phyloP scores from a whole-genome alignment of 306 rosid species.

The Styphnolobium japonicum region DNA sequence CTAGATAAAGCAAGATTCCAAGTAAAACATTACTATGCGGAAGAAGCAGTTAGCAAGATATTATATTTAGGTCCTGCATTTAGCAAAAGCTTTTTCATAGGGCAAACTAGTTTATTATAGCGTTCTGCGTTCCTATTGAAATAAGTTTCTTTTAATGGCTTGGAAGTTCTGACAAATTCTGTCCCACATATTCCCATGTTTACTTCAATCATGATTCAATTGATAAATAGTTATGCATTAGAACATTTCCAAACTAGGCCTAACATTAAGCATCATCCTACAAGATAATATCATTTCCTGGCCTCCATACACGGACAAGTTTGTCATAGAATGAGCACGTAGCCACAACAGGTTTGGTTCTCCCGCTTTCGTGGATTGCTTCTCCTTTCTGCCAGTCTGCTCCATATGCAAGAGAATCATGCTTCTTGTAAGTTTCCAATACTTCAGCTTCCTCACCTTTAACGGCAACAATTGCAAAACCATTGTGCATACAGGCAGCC shows the following conservation, averaged over 20 bases:
- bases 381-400: slow-evolving; percentile 80
- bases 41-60: too few relatives aligned
- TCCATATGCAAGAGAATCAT: slow-evolving; percentile 86
- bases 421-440: slow-evolving; percentile 67
- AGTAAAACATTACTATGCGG: too few relatives aligned
- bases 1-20: too few relatives aligned
- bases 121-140: too few relatives aligned
- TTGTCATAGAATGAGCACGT: slow-evolving; percentile 90
- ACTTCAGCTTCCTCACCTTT: slow-evolving; percentile 52
- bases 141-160: too few relatives aligned
- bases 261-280: not conserved
- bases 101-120: too few relatives aligned
- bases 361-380: slow-evolving; percentile 23
- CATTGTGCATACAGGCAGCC: slow-evolving; percentile 98
- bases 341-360: slow-evolving; percentile 56
- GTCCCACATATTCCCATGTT: not conserved
- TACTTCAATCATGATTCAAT: not conserved
- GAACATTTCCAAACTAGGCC: not conserved
- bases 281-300: slow-evolving; percentile 41
- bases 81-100: too few relatives aligned
- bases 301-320: slow-evolving; percentile 73
- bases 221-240: not conserved
- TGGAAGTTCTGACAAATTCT: not conserved
- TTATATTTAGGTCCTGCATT: too few relatives aligned
- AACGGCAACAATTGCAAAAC: slow-evolving; percentile 64